Conservation (phyloP, 495 filamentous ascomycete species). For the Penicillium canescens region DNA sequence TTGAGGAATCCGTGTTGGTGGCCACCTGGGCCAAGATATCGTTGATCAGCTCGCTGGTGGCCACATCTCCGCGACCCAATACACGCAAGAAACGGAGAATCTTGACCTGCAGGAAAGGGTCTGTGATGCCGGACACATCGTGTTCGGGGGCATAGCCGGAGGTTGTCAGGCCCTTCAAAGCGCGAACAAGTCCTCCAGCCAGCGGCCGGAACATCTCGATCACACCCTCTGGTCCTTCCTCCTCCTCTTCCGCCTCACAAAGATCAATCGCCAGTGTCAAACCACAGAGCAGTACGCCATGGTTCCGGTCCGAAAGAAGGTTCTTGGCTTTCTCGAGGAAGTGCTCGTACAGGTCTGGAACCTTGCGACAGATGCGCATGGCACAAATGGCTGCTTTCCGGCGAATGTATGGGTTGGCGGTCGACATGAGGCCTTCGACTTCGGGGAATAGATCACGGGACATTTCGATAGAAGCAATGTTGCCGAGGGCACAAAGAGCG, state of each 20-base stretch:
- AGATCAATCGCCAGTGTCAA: conserved; percentile 89
- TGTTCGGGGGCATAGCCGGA: conserved; percentile 98
- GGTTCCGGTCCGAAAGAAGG: conserved; percentile 88
- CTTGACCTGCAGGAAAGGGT: conserved; percentile 98
- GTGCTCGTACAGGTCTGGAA: conserved; percentile 95
- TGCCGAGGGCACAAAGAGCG: conserved; percentile 91
- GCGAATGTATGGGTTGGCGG: conserved; percentile 93
- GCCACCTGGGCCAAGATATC: conserved; percentile 98
- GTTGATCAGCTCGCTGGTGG: conserved; percentile 95
- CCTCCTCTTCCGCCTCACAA: conserved; percentile 86
- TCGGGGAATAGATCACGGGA: conserved; percentile 96
- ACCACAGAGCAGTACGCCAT: conserved; percentile 90
- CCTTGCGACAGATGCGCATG: conserved; percentile 98
- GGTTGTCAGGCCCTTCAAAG: conserved; percentile 84
- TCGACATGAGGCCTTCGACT: conserved; percentile 86
- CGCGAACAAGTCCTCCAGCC: conserved; percentile 76
- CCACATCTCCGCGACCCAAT: conserved; percentile 79
- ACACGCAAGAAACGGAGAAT: conserved; percentile 84
- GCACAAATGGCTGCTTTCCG: conserved; percentile 98
- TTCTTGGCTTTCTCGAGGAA: conserved; percentile 91
- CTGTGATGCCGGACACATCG: conserved; percentile 95
- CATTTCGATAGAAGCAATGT: conserved; percentile 98
- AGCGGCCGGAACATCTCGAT: conserved; percentile 88
- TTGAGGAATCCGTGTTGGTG: conserved; percentile 96
- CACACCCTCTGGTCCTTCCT: conserved; percentile 80